Evolutionary conservation across 2,329 filamentous ascomycete genomes (phyloP).

Genomic region (Shiraia sp.): DNA sequence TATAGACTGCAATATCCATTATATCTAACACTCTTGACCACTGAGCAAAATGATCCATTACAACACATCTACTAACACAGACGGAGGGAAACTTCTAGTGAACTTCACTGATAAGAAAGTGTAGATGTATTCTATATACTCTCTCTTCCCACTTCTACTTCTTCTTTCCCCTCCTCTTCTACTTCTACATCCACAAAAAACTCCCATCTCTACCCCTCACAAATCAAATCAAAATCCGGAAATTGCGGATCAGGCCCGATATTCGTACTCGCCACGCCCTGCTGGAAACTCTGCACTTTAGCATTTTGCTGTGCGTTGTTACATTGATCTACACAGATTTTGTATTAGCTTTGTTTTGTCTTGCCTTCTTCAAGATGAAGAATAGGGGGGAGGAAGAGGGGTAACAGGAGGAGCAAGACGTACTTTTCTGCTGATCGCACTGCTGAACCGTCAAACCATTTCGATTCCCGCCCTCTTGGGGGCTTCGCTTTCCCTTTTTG

Average conservation of each 20-base stretch:
- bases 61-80: too few relatives aligned
- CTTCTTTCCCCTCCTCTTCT: background rate
- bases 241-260: slow-evolving; percentile 44
- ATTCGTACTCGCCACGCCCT: slow-evolving; percentile 31
- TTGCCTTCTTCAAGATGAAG: too few relatives aligned
- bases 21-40: too few relatives aligned
- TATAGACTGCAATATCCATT: background rate
- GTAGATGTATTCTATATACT: too few relatives aligned
- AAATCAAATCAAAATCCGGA: slow-evolving; percentile 45
- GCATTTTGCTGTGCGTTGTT: slow-evolving; percentile 32
- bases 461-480: slow-evolving; percentile 1
- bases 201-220: slow-evolving; percentile 18
- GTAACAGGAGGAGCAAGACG: background rate
- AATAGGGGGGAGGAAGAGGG: background rate
- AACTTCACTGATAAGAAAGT: too few relatives aligned
- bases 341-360: background rate
- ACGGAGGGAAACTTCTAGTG: too few relatives aligned
- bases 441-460: slow-evolving; percentile 19
- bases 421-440: slow-evolving; percentile 29
- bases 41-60: too few relatives aligned
- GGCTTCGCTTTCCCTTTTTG: slow-evolving; percentile 5
- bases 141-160: too few relatives aligned
- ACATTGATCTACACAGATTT: slow-evolving; percentile 25
- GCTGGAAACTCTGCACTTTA: slow-evolving; percentile 30
- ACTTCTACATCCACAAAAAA: background rate